Evolutionary conservation across 75 land plant genomes (phyloP).

Genomic region (Larix kaempferi): DNA sequence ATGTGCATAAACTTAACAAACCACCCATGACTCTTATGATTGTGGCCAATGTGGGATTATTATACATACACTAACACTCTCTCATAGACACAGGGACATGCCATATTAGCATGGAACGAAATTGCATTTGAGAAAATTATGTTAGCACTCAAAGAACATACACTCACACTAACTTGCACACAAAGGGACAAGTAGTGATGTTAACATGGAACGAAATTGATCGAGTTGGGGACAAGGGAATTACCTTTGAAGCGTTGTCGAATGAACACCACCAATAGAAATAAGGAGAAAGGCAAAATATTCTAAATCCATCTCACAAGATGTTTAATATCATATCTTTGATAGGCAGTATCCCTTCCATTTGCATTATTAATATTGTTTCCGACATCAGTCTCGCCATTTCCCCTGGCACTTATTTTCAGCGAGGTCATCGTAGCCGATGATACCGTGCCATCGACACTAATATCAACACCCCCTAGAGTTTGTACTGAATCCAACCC

Average conservation of each 20-base stretch:
- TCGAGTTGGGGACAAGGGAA: not conserved
- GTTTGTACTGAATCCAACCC: not conserved
- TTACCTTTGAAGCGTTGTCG: slow-evolving; percentile 86
- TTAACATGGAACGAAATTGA: too few relatives aligned
- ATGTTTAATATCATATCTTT: slow-evolving; percentile 92
- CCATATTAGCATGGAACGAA: too few relatives aligned
- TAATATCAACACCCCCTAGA: not conserved
- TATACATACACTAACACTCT: too few relatives aligned
- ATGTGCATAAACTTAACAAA: too few relatives aligned
- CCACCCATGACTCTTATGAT: too few relatives aligned
- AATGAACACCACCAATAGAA: slow-evolving; percentile 81
- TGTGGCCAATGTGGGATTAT: too few relatives aligned
- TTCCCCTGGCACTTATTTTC: slow-evolving; percentile 6
- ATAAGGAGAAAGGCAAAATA: slow-evolving; percentile 76
- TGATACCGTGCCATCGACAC: slow-evolving; percentile 8
- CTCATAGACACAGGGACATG: too few relatives aligned
- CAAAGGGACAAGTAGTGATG: too few relatives aligned
- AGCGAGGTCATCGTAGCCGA: slow-evolving; percentile 4
- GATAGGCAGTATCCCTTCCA: slow-evolving; percentile 52
- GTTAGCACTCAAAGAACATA: too few relatives aligned
- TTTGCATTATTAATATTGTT: not conserved
- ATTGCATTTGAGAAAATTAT: too few relatives aligned
- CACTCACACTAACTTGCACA: too few relatives aligned
- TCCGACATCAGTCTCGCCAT: slow-evolving; percentile 9
- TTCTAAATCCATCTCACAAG: slow-evolving; percentile 84